These are phyloP conservation scores for Senna tora DNA, from an alignment of 306 rosid species.

Conservation along the genomic window DNA sequence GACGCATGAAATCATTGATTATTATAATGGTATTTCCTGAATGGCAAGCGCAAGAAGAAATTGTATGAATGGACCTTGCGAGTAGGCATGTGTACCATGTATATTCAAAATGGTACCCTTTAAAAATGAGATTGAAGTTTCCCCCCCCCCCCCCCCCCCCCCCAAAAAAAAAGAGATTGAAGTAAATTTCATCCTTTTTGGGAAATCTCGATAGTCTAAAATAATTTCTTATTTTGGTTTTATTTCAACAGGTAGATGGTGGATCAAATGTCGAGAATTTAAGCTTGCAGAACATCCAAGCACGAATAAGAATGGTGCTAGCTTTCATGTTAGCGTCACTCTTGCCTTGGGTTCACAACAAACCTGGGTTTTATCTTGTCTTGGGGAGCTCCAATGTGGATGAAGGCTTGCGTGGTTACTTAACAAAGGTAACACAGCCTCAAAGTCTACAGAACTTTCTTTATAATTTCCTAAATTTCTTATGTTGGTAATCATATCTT, in stretches of 20 bases:
- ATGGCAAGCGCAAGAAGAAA: slow-evolving; percentile 2
- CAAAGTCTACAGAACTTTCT: not conserved
- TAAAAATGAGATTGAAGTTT: too few relatives aligned
- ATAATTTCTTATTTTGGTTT: slow-evolving; percentile 27
- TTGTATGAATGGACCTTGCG: not conserved
- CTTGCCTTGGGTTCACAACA: slow-evolving; percentile 94
- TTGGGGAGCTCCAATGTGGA: slow-evolving; percentile 95
- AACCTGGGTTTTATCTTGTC: slow-evolving; percentile 91
- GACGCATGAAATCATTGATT: slow-evolving; percentile 23
- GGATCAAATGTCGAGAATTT: slow-evolving; percentile 88
- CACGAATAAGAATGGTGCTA: slow-evolving; percentile 91
- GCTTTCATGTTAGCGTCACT: slow-evolving; percentile 98
- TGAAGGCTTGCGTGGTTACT: slow-evolving; percentile 88
- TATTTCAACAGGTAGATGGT: slow-evolving; percentile 75
- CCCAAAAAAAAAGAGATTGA: too few relatives aligned
- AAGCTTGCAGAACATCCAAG: slow-evolving; percentile 93
- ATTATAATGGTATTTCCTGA: slow-evolving; percentile 19
- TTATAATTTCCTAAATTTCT: slow-evolving; percentile 1
- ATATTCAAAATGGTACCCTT: too few relatives aligned
- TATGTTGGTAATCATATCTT: slow-evolving; percentile 27
- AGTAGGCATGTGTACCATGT: too few relatives aligned
- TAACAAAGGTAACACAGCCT: slow-evolving; percentile 69
- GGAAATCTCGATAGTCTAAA: slow-evolving; percentile 24
- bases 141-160: too few relatives aligned
- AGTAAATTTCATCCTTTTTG: too few relatives aligned